Conservation (phyloP, 1,284 basidiomycete species). For the Puccinia sorghi region DNA sequence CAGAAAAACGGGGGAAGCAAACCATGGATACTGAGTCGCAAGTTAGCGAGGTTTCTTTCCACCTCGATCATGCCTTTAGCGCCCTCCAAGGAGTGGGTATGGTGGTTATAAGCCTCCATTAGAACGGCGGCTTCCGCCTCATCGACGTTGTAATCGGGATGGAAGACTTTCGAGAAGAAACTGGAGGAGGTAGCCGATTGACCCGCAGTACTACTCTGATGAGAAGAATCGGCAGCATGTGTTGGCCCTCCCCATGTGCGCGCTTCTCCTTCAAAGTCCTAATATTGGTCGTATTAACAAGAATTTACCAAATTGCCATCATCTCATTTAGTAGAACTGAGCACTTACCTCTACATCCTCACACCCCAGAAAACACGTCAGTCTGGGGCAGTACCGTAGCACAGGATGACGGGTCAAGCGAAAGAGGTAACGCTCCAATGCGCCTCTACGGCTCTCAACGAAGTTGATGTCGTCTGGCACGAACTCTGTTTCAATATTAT, state of each 20-base stretch:
- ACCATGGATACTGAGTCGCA: constrained; percentile 40
- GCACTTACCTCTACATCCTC: constrained; percentile 33
- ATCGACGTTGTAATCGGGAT: constrained; percentile 49
- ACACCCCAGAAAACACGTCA: constrained; percentile 46
- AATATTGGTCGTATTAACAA: background rate
- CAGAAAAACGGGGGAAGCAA: background rate
- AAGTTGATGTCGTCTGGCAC: constrained; percentile 4
- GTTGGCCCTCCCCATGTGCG: constrained; percentile 5
- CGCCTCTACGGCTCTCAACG: constrained; percentile 24
- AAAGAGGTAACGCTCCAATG: constrained; percentile 35
- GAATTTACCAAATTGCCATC: too few relatives aligned
- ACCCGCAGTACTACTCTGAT: background rate
- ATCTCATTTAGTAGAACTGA: background rate
- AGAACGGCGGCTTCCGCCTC: background rate
- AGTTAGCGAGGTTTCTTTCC: constrained; percentile 16
- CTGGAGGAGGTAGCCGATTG: background rate
- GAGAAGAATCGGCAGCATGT: background rate
- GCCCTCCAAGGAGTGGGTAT: constrained; percentile 25
- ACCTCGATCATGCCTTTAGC: constrained; percentile 16
- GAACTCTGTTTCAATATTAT: background rate
- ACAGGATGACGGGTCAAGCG: constrained; percentile 32
- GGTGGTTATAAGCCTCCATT: constrained; percentile 15
- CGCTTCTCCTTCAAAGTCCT: constrained; percentile 36
- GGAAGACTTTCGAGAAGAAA: constrained; percentile 47
- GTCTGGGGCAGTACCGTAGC: constrained; percentile 22